These are phyloP conservation scores for Aspergillus melleus DNA, from an alignment of 2,329 filamentous ascomycete genomes.

Conservation along the genomic window DNA sequence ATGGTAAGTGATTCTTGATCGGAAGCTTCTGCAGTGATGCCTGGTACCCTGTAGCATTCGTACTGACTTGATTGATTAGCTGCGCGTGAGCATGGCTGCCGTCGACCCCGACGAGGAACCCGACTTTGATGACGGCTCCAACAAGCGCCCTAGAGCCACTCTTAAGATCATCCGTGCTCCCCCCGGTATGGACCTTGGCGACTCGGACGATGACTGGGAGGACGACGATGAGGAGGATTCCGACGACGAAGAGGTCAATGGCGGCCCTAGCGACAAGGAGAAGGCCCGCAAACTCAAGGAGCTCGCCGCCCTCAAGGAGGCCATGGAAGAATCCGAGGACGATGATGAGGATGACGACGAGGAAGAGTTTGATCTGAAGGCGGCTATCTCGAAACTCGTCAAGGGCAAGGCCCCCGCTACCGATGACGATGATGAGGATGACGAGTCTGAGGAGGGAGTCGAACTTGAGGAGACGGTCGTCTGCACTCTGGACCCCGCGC, in stretches of 20 bases:
- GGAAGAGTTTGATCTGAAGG: slow-evolving; percentile 55
- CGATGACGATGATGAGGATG: slow-evolving; percentile 61
- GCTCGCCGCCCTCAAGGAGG: slow-evolving; percentile 72
- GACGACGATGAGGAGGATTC: slow-evolving; percentile 52
- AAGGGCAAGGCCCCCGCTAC: slow-evolving; percentile 71
- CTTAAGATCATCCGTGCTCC: slow-evolving; percentile 84
- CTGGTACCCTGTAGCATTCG: slow-evolving; percentile 1
- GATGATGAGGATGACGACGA: slow-evolving; percentile 72
- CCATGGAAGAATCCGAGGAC: slow-evolving; percentile 56
- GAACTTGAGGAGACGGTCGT: slow-evolving; percentile 88
- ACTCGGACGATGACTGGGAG: slow-evolving; percentile 56
- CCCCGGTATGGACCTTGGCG: slow-evolving; percentile 56
- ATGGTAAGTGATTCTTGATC: slow-evolving; percentile 62
- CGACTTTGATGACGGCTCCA: slow-evolving; percentile 63
- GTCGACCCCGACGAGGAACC: slow-evolving; percentile 83
- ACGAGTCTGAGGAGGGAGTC: slow-evolving; percentile 57
- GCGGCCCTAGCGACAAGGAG: slow-evolving; percentile 84
- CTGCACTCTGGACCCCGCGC: slow-evolving; percentile 91
- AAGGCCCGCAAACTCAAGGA: slow-evolving; percentile 87
- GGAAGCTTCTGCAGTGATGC: neutral
- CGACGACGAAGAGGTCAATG: slow-evolving; percentile 78
- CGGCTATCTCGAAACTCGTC: slow-evolving; percentile 56
- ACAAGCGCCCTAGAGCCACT: slow-evolving; percentile 72
- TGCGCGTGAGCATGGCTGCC: slow-evolving; percentile 97
- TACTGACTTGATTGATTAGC: slow-evolving; percentile 53